A percentile compares a stretch with the other conserved stretches of the same genome.
phyloP scores from a whole-genome alignment of 257 asterid genomes.

The Salvia splendens region DNA sequence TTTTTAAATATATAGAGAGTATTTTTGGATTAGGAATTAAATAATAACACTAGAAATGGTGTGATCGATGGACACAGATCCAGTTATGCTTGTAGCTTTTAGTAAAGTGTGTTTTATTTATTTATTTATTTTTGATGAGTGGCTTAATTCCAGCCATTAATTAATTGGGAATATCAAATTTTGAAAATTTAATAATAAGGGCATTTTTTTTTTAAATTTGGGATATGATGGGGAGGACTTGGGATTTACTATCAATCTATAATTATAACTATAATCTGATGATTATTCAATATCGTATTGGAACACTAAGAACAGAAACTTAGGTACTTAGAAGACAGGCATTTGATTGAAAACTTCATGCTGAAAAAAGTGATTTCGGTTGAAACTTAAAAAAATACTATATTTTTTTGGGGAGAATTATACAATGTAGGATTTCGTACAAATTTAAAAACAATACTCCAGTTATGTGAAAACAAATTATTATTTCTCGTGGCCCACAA shows the following conservation, averaged over 20 bases:
- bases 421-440: background rate
- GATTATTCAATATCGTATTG: too few species aligned
- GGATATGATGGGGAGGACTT: too few species aligned
- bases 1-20: slow-evolving; percentile 33
- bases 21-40: slow-evolving; percentile 6
- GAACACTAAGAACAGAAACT: too few species aligned
- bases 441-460: background rate
- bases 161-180: background rate
- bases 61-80: slow-evolving; percentile 19
- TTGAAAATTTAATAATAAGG: too few species aligned
- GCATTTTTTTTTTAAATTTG: too few species aligned
- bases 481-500: slow-evolving; percentile 11
- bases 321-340: too few species aligned
- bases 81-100: slow-evolving; percentile 17
- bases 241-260: too few species aligned
- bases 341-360: too few species aligned
- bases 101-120: background rate
- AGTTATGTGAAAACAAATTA: slow-evolving; percentile 20
- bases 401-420: too few species aligned
- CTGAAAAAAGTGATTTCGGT: too few species aligned
- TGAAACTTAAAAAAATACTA: too few species aligned
- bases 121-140: background rate
- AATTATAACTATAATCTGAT: too few species aligned
- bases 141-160: background rate
- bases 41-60: background rate